phyloP scores from a whole-genome alignment of 352 stramenopile genomes.

The Pythium dissimile region DNA sequence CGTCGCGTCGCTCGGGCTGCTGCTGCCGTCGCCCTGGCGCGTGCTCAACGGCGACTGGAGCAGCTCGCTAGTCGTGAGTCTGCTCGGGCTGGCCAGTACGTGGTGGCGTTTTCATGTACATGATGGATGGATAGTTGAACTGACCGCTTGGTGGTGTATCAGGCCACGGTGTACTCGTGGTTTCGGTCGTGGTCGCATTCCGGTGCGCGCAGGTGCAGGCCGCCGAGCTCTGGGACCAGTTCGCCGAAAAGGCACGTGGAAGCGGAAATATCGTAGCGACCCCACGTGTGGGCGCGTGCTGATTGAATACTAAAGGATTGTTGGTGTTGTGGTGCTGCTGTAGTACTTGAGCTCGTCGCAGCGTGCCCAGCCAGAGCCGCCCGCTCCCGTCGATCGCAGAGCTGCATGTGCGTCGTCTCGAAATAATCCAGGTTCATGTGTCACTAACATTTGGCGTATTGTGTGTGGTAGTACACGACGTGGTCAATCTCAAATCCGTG shows the following conservation, averaged over 20 bases:
- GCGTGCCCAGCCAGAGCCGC: not conserved
- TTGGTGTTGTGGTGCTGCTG: not conserved
- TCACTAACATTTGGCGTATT: not conserved
- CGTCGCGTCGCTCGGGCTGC: slow-evolving; percentile 37
- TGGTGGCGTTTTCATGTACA: not conserved
- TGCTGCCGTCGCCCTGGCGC: slow-evolving; percentile 61
- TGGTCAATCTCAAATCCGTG: slow-evolving; percentile 59
- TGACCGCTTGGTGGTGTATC: not conserved
- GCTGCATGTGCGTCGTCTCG: slow-evolving; percentile 4
- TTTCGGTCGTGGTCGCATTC: slow-evolving; percentile 54
- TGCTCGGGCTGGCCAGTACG: slow-evolving; percentile 51
- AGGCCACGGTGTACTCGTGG: slow-evolving; percentile 48
- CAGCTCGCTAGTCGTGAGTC: slow-evolving; percentile 33
- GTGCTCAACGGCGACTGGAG: slow-evolving; percentile 79
- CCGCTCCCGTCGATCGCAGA: slow-evolving; percentile 10
- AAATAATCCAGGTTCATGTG: too few species aligned
- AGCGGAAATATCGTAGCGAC: not conserved
- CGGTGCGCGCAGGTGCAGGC: slow-evolving; percentile 67
- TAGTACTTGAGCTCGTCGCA: slow-evolving; percentile 12
- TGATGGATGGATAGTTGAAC: not conserved
- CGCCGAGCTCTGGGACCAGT: slow-evolving; percentile 54
- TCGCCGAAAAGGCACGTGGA: slow-evolving; percentile 49
- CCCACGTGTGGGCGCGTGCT: too few species aligned
- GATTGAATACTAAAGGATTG: not conserved
- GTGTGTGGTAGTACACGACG: slow-evolving; percentile 44